Evolutionary conservation across 106 monocot genomes (phyloP), one percentile per base, ranked within the genome.

Genomic region (Dendrobium chrysotoxum): DNA sequence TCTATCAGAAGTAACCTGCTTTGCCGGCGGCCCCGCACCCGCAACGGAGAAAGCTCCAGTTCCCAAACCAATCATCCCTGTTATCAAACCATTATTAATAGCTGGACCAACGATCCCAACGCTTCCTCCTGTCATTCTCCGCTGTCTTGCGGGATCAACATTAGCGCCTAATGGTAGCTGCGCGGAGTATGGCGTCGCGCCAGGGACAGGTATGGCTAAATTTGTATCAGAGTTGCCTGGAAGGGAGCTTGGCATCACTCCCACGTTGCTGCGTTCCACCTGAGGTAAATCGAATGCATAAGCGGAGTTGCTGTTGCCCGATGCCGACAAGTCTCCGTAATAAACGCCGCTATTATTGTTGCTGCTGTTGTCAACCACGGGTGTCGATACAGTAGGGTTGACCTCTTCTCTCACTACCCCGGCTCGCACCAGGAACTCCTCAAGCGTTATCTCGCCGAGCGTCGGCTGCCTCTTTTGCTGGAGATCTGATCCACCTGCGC

Each of bases 361-460:
- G 41, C 13, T 15, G 13, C 9, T 17, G 45, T 15, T 40, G 25
- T n/a, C 40, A 41, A 35, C 16, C 3, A 68, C 41, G 1, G 81
- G 76, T 28, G 21, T 82, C 53, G 67, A 40, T 23, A 78, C 58
- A 18, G 50, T 7, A 5, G 26, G 53, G 6, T 74, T 39, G 17
- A 76, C n/a, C 30, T 87, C 91, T 25, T 93, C 93, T 53, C 87
- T 87, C 3, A 86, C 89, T 20, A 89, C 89, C 31, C 93, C 93
- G 12, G 91, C 93, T 17, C 91, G 81, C 26, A 89, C 79, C 61
- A 93, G 55, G 72, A 93, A 93, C 84, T 93, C 93, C 82, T 93
- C 90, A 1, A 93, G 86, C 1, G 93, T 93, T 81, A 89, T 91
- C 90, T 93, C 90, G 70, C 93, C 89, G 11, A 93, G 79, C 7